A percentile compares a stretch with the other conserved stretches of the same genome.
Evolutionary conservation across 306 rosid species (phyloP).

Genomic region (Fragaria iinumae): DNA sequence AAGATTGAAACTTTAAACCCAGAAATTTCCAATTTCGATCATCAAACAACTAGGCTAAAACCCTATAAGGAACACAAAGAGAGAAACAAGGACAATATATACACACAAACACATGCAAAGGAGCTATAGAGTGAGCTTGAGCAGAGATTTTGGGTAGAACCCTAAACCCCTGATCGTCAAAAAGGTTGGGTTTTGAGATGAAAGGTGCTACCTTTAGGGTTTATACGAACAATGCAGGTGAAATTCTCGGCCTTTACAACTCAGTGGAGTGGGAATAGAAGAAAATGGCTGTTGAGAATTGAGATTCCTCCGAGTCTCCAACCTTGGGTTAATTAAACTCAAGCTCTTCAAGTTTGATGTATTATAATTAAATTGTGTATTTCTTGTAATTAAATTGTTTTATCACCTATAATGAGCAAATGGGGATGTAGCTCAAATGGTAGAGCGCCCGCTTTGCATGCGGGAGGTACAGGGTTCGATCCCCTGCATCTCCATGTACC

Average conservation of each 20-base stretch:
- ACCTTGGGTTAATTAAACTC: neutral
- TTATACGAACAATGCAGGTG: constrained; percentile 10
- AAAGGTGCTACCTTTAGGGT: neutral
- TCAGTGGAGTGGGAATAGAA: neutral
- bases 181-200: neutral
- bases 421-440: constrained; percentile 7
- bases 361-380: neutral
- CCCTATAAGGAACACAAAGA: neutral
- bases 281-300: neutral
- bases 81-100: neutral
- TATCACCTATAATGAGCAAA: fast-evolving
- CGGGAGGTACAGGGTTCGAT: neutral
- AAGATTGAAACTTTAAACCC: neutral
- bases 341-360: neutral
- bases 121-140: neutral
- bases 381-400: fast-evolving
- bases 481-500: neutral
- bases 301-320: neutral
- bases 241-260: neutral
- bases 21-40: neutral
- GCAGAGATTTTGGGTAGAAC: constrained; percentile 1
- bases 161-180: constrained; percentile 10
- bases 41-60: neutral
- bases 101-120: neutral
- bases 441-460: neutral